Base-by-base conservation (phyloP, 345 rosid species). In the Conringia planisiliqua region DNA sequence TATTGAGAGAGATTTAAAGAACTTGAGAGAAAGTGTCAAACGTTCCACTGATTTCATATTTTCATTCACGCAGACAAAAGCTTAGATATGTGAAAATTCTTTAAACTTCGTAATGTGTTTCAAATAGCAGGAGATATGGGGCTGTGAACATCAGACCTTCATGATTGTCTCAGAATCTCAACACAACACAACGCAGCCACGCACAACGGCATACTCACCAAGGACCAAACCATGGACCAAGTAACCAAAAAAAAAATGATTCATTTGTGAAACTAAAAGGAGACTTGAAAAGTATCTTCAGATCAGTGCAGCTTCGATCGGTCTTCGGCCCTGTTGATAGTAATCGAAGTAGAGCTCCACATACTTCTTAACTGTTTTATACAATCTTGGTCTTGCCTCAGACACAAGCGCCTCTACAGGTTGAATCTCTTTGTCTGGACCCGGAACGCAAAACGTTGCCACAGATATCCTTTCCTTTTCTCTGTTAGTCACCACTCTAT, bases 361-460 rank as follows among this genome's bases (percentile, higher is more conserved):
- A 71, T 82, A 83, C 73, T 86, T 81, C 60, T 80, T 86, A 57
- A 86, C 80, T 3, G 68, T 67, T 79, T 72, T 89, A 80, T 84
- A 87, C 64, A 80, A 35, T 66, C 82, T 78, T 51, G 91, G 92
- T 78, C 83, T 82, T 9, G 68, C 7, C 55, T 83, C 86, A 52
- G 68, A 63, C 30, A 79, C 71, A 55, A 84, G 71, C 16, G 38
- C 78, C 0, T 81, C 64, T 17, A 47, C 79, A 18, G 84, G 85
- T 46, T 62, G 68, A 42, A 81, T 78, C 72, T 77, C 82, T 44
- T 39, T 75, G 43, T 83, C 78, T 5, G 83, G 22, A 13, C 78
- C 78, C 2, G 87, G 89, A 27, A 72, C 0, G 57, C 78, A 82
- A 80, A 87, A 86, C 2, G 81, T 80, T 12, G 90, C 90, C n/a